phyloP scores from a whole-genome alignment of 106 monocot species.

The Hemerocallis citrina region DNA sequence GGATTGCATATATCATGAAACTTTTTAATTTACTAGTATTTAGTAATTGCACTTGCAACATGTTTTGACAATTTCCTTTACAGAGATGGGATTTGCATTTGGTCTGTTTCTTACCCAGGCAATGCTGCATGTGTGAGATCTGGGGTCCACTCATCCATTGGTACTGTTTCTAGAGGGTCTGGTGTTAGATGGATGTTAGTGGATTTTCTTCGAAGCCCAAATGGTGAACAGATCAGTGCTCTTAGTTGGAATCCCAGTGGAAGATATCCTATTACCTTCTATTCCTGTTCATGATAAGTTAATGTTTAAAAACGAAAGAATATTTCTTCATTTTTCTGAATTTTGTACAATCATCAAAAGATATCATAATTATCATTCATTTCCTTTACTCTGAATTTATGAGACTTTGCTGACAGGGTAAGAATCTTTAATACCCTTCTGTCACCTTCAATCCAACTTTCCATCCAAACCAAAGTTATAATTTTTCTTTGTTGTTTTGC shows the following conservation, averaged over 20 bases:
- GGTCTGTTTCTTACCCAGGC: conserved; percentile 90
- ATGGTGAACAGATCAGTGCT: conserved; percentile 50
- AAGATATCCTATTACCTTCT: conserved; percentile 82
- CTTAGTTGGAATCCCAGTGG: conserved; percentile 89
- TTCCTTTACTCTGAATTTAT: neutral
- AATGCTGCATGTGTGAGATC: conserved; percentile 63
- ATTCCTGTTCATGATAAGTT: neutral
- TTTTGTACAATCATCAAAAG: too few relatives aligned
- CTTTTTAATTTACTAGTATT: neutral
- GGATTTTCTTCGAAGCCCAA: conserved; percentile 65
- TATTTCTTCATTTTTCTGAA: neutral
- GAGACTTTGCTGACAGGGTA: too few relatives aligned
- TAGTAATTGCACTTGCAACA: neutral
- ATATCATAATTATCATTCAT: neutral
- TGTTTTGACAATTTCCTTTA: conserved; percentile 5
- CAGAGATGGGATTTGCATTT: conserved; percentile 89
- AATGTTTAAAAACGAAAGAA: neutral
- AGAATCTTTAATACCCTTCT: neutral
- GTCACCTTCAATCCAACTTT: too few relatives aligned
- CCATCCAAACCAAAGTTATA: neutral
- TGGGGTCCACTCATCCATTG: conserved; percentile 35
- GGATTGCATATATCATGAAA: too few relatives aligned
- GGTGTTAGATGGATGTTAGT: conserved; percentile 70
- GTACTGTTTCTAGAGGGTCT: conserved; percentile 64
- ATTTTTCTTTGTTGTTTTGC: neutral